Evolutionary conservation across 2,329 filamentous ascomycete genomes (phyloP), one percentile per base, ranked within the genome.

Genomic region (Leptographium procerum): DNA sequence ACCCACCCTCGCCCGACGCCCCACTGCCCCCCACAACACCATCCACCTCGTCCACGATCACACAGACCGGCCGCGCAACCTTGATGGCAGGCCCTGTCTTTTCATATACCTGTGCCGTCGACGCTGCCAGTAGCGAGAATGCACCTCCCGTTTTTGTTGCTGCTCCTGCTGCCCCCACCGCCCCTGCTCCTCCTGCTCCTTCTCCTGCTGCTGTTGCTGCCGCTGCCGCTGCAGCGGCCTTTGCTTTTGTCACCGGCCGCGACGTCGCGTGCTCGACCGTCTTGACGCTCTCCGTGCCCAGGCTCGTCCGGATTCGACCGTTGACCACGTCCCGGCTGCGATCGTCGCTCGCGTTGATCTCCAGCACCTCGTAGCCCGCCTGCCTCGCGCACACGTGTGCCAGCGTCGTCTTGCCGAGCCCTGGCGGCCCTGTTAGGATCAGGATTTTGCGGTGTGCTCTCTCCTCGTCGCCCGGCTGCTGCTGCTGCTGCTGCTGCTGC

Each of bases 331-430:
- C 85, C 33, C 82, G 81, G 67, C 90, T 96, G 66, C 94, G 82
- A 68, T 99, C 95, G 68, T 99, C 94, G 66, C 92, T 97, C 10
- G 95, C 94, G 66, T 99, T 99, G 72, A 99, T 95, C 69, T 99
- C 94, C 68, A 97, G 82, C 1, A 95, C 88, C 67, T 97, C 94
- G 66, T 99, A 99, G 0, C 94, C 94, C 6, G 94, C 94, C 72
- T 99, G 94, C 64, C 80, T 86, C 0, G 95, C 95, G 69, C 94
- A 97, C 0, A 99, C 94, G 71, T 99, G 94, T 1, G 94, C 94
- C 53, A 99, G 72, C 0, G 94, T 99, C 0, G 94, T 99, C 75
- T 99, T 99, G 31, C 94, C 94, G 13, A 99, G 76, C 2, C 94
- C 94, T 0, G 94, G 94, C 0, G 94, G 91, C 0, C 94, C 95